phyloP scores from a whole-genome alignment of 352 stramenopile genomes.

The Globisporangium yorkense region DNA sequence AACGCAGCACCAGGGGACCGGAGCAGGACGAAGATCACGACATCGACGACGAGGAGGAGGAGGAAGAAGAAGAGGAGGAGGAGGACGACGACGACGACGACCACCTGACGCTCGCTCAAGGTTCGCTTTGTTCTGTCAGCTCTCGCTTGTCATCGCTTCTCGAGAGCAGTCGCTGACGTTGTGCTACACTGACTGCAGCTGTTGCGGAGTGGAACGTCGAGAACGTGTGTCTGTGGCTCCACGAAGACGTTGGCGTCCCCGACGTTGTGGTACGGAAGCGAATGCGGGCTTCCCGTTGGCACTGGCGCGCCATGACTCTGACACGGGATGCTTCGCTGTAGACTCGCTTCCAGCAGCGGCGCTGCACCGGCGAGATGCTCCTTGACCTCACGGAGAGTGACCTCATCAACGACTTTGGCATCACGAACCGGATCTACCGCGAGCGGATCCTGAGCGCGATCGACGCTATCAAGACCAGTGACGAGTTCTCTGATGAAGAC shows the following conservation, averaged over 20 bases:
- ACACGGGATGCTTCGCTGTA: conserved; percentile 2
- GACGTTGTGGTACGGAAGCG: conserved; percentile 52
- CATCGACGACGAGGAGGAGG: conserved; percentile 20
- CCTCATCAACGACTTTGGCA: conserved; percentile 70
- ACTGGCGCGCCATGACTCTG: background rate
- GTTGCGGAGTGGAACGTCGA: conserved; percentile 78
- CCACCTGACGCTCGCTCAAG: conserved; percentile 59
- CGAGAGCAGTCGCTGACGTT: background rate
- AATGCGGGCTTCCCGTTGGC: background rate
- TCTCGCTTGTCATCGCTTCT: background rate
- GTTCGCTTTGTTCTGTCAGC: background rate
- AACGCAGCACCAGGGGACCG: background rate
- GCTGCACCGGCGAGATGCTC: conserved; percentile 66
- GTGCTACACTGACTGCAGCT: conserved; percentile 19
- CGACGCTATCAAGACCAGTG: conserved; percentile 68
- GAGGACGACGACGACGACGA: conserved; percentile 47
- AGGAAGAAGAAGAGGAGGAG: conserved; percentile 37
- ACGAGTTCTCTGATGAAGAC: conserved; percentile 58
- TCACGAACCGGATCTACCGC: conserved; percentile 56
- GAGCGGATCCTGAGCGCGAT: conserved; percentile 74
- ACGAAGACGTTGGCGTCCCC: conserved; percentile 65
- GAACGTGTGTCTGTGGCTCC: conserved; percentile 74
- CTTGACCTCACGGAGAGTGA: conserved; percentile 67
- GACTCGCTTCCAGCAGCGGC: conserved; percentile 58
- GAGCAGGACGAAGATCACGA: conserved; percentile 15